These are phyloP conservation scores for Starmerella ratchasimensis DNA, from an alignment of 805 yeast species.

Conservation along the genomic window DNA sequence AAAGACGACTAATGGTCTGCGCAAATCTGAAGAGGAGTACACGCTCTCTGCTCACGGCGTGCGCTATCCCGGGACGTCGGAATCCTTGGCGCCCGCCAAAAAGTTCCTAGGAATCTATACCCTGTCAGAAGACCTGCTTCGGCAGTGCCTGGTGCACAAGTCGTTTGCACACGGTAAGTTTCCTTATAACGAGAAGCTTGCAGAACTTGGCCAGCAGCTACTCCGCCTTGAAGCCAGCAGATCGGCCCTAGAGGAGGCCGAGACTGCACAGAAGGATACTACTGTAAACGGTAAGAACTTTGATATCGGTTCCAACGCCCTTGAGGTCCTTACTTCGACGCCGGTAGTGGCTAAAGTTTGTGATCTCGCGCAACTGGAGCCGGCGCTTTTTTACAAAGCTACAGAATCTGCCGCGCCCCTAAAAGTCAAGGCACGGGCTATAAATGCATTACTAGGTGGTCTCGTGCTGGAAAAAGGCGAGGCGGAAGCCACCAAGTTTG, in stretches of 20 bases:
- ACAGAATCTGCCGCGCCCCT: slow-evolving; percentile 24
- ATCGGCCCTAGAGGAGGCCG: slow-evolving; percentile 12
- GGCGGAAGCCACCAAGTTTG: slow-evolving; percentile 39
- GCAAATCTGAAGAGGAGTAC: slow-evolving; percentile 24
- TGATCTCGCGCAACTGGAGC: slow-evolving; percentile 21
- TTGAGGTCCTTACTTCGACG: slow-evolving; percentile 23
- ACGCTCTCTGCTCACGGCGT: slow-evolving; percentile 35
- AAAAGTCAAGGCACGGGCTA: slow-evolving; percentile 38
- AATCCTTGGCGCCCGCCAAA: slow-evolving; percentile 38
- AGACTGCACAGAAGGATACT: background rate
- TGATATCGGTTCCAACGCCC: slow-evolving; percentile 21
- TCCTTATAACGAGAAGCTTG: slow-evolving; percentile 79
- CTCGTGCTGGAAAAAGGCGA: slow-evolving; percentile 51
- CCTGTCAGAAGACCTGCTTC: slow-evolving; percentile 45
- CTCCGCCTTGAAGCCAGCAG: slow-evolving; percentile 21
- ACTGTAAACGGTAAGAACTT: slow-evolving; percentile 23
- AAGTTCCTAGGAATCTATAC: slow-evolving; percentile 37
- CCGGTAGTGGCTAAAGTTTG: slow-evolving; percentile 22
- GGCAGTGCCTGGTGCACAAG: slow-evolving; percentile 84
- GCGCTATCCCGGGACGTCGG: slow-evolving; percentile 39
- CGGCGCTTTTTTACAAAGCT: slow-evolving; percentile 23
- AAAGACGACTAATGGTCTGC: slow-evolving; percentile 15
- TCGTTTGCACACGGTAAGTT: slow-evolving; percentile 83
- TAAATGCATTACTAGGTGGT: slow-evolving; percentile 56
- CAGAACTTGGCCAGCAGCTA: slow-evolving; percentile 40